Conservation (phyloP, 495 filamentous ascomycete species). For the Bathelium albidoporum region DNA sequence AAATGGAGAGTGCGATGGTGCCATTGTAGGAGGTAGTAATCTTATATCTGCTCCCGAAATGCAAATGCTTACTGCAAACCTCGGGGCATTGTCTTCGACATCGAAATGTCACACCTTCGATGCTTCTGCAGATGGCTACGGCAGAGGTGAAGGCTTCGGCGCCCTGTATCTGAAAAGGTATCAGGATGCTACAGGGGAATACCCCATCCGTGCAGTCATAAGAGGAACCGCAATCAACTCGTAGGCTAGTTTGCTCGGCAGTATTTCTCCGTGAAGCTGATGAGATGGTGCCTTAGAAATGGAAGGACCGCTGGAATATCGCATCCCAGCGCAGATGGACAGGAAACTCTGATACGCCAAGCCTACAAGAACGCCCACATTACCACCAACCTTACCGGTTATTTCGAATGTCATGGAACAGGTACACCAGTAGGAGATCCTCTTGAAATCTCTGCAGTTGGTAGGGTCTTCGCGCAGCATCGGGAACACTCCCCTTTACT, state of each 20-base stretch:
- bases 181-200: slow-evolving; percentile 27
- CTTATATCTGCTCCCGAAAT: background rate
- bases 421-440: slow-evolving; percentile 11
- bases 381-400: slow-evolving; percentile 18
- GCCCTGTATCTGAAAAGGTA: slow-evolving; percentile 31
- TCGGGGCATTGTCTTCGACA: background rate
- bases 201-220: slow-evolving; percentile 29
- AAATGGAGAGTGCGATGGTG: slow-evolving; percentile 6
- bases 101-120: slow-evolving; percentile 7
- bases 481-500: background rate
- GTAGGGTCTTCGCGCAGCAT: background rate
- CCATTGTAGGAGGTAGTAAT: background rate
- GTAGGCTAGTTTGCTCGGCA: background rate
- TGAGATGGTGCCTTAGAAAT: background rate
- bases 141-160: slow-evolving; percentile 30
- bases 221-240: slow-evolving; percentile 9
- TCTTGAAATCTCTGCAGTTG: background rate
- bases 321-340: slow-evolving; percentile 2
- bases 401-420: slow-evolving; percentile 11
- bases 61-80: background rate
- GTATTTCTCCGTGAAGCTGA: background rate
- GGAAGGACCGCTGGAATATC: slow-evolving; percentile 8
- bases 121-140: slow-evolving; percentile 26
- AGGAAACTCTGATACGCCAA: slow-evolving; percentile 7
- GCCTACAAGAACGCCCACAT: slow-evolving; percentile 8